These are phyloP conservation scores for Schrenkiella parvula DNA, from an alignment of 345 rosid species.

Conservation along the genomic window DNA sequence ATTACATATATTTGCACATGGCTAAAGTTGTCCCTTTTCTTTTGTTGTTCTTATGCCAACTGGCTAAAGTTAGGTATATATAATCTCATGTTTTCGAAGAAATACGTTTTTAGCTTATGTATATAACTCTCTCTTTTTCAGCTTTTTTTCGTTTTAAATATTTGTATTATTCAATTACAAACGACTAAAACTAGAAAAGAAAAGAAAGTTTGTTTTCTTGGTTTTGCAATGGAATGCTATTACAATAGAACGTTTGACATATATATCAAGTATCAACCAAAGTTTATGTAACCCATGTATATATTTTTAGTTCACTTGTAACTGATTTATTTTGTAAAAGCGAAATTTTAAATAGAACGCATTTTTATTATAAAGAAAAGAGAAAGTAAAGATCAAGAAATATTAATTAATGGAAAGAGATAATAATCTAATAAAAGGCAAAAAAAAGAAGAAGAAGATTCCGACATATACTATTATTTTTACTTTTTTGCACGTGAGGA, in stretches of 20 bases:
- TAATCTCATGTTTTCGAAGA: not conserved
- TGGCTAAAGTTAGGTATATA: conserved; percentile 3
- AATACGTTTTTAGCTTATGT: not conserved
- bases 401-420: not conserved
- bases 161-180: no score
- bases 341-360: not conserved
- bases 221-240: no score
- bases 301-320: no score
- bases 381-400: not conserved
- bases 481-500: no score
- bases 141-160: no score
- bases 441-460: conserved; percentile 15
- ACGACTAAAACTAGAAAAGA: no score
- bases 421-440: not conserved
- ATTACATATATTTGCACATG: conserved; percentile 23
- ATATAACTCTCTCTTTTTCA: no score
- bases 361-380: not conserved
- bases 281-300: no score
- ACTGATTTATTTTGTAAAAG: not conserved
- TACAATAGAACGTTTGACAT: no score
- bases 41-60: conserved; percentile 13
- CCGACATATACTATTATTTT: no score
- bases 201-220: no score
- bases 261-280: no score
- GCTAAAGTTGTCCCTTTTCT: conserved; percentile 18